These are phyloP conservation scores for Auriscalpium vulgare DNA, from an alignment of 768 basidiomycete species.

Conservation along the genomic window DNA sequence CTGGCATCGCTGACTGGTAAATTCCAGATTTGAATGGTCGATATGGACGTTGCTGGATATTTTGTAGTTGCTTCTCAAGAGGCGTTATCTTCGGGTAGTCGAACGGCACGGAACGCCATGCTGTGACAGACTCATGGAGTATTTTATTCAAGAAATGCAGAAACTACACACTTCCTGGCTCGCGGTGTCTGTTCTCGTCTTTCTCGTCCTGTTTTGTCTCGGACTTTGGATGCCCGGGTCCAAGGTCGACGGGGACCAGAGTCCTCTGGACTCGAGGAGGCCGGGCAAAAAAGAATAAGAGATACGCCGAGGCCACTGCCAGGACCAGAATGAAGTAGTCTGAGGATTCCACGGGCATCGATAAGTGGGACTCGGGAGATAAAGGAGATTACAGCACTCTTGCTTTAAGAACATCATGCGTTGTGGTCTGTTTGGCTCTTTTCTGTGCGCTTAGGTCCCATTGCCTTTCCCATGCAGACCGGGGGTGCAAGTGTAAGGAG, in stretches of 20 bases:
- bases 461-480: too few relatives aligned
- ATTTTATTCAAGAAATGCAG: not conserved
- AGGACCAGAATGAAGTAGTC: too few relatives aligned
- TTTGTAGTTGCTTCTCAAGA: conserved; percentile 29
- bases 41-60: conserved; percentile 53
- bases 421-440: not conserved
- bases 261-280: too few relatives aligned
- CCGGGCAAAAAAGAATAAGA: too few relatives aligned
- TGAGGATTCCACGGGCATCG: too few relatives aligned
- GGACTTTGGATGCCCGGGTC: too few relatives aligned
- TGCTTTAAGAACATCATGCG: not conserved
- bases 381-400: not conserved
- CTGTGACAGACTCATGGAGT: conserved; percentile 21
- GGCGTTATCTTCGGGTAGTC: conserved; percentile 43
- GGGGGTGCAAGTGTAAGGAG: too few relatives aligned
- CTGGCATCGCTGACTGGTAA: conserved; percentile 38
- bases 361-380: too few relatives aligned
- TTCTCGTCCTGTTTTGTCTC: not conserved
- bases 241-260: too few relatives aligned
- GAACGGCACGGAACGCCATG: conserved; percentile 46
- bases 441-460: not conserved
- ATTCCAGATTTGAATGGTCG: conserved; percentile 55
- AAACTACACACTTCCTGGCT: conserved; percentile 17
- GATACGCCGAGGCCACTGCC: too few relatives aligned
- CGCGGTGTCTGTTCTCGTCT: conserved; percentile 16